Evolutionary conservation across 192 early-diverging fungal genomes (phyloP), one percentile per base, ranked within the genome.

Genomic region (Lunasporangiospora selenospora): DNA sequence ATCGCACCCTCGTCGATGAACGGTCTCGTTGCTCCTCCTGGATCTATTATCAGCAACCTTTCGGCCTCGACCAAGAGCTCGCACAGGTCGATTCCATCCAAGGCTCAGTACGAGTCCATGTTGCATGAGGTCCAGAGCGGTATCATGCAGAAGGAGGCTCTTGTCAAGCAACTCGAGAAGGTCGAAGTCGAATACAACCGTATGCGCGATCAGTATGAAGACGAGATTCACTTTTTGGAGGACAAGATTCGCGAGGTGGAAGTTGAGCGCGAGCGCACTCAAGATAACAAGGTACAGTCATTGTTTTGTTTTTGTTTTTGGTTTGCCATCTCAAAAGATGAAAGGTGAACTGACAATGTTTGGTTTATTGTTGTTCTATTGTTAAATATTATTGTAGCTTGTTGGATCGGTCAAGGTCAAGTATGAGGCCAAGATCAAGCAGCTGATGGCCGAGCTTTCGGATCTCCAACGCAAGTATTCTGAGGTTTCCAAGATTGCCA

Each of bases 141-240:
- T 34, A 82, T 87, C 18, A 77, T 67, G 18, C 75, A 81, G 31
- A 88, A 88, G 52, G 85, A 88, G 53, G 85, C 85, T 61, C 69
- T 88, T 9, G 84, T 88, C 4, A 38, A 56, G 4, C 85, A 85
- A 31, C 54, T 88, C 7, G 85, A 87, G 51, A 75, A 75, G 27
- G 78, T 78, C 2, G 85, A 88, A 47, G 60, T 55, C 16, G 84
- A 88, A 43, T 87, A 84, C 46, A 77, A 75, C 11, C 78, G 62
- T 45, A 88, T 88, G 86, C 67, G 83, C 12, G 53, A 58, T 21
- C 75, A 81, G 57, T 94, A 91, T 57, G 92, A 94, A 61, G 78
- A 85, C n/a, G 89, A 90, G 58, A 69, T 94, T 36, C 48, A 46
- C 9, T 49, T 65, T 16, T 77, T 93, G 51, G 86, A 93, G 50